Conservation (phyloP, 2,329 filamentous ascomycete genomes). For the Geosmithia morbida region DNA sequence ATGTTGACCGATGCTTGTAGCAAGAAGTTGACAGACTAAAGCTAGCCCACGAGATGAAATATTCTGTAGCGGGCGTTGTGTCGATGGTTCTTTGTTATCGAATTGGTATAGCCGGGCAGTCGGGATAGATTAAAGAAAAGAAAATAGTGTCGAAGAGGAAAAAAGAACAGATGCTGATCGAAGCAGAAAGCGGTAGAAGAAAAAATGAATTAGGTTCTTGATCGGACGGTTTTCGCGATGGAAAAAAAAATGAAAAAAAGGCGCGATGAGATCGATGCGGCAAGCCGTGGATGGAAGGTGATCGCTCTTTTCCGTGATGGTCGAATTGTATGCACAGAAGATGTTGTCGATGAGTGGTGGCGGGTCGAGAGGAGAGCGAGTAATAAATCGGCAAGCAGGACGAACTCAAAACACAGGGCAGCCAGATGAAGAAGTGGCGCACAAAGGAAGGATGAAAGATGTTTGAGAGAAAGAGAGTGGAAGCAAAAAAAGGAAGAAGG, state of each 20-base stretch:
- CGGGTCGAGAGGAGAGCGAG: too few species aligned
- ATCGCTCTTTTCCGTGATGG: neutral
- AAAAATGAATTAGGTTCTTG: conserved; percentile 2
- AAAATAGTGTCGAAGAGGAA: neutral
- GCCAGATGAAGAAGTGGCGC: conserved; percentile 1
- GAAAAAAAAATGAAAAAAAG: neutral
- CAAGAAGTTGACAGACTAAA: neutral
- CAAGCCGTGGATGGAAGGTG: neutral
- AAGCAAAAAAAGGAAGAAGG: conserved; percentile 1
- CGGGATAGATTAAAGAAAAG: neutral
- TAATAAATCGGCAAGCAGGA: neutral
- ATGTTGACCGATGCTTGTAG: neutral
- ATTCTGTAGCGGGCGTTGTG: neutral
- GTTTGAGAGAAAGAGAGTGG: conserved; percentile 2
- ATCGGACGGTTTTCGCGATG: neutral
- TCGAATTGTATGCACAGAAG: neutral
- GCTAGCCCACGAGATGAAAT: neutral
- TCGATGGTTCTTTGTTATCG: neutral
- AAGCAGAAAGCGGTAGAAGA: conserved; percentile 1
- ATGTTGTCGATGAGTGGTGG: neutral
- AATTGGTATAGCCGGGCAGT: neutral
- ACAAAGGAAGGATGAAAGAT: conserved; percentile 4
- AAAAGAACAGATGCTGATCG: conserved; percentile 1
- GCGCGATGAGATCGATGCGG: neutral
- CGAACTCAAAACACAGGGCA: neutral